phyloP scores from a whole-genome alignment of 2,329 filamentous ascomycete genomes.

The Stagonosporopsis rhizophila region DNA sequence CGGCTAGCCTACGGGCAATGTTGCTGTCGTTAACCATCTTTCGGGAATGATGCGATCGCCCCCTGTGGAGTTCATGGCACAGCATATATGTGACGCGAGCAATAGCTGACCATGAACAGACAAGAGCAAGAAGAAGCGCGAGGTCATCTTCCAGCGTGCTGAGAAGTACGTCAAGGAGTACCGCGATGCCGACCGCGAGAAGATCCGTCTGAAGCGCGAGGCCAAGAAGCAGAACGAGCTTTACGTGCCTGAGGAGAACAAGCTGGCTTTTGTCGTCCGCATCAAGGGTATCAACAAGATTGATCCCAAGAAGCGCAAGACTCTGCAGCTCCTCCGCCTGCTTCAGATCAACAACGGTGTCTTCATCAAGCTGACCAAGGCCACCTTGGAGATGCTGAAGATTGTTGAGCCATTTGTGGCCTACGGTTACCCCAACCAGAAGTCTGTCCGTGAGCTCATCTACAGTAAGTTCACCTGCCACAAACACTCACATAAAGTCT shows the following conservation, averaged over 20 bases:
- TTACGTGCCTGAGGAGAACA: slow-evolving; percentile 93
- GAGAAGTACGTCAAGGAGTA: slow-evolving; percentile 99
- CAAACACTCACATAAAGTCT: slow-evolving; percentile 56
- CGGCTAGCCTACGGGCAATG: slow-evolving; percentile 98
- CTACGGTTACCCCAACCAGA: slow-evolving; percentile 99
- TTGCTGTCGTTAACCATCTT: slow-evolving; percentile 99
- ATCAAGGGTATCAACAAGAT: slow-evolving; percentile 99
- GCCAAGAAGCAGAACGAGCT: slow-evolving; percentile 92
- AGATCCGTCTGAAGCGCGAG: slow-evolving; percentile 87
- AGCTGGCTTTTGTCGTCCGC: slow-evolving; percentile 96
- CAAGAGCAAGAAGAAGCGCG: slow-evolving; percentile 99
- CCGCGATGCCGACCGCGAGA: slow-evolving; percentile 97
- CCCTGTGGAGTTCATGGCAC: slow-evolving; percentile 31
- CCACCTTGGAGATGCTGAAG: slow-evolving; percentile 95
- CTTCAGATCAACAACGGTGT: slow-evolving; percentile 99
- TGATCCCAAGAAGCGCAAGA: slow-evolving; percentile 99
- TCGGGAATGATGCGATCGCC: slow-evolving; percentile 82
- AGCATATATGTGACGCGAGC: slow-evolving; percentile 9
- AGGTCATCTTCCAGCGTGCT: slow-evolving; percentile 99
- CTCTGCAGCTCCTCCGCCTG: slow-evolving; percentile 97
- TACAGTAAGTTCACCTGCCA: slow-evolving; percentile 92
- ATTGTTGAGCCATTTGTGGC: slow-evolving; percentile 98
- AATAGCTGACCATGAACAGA: slow-evolving; percentile 57
- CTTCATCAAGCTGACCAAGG: slow-evolving; percentile 97
- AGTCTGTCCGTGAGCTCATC: slow-evolving; percentile 97